A percentile compares a stretch with the other conserved stretches of the same genome.
phyloP scores from a whole-genome alignment of 306 rosid species.

The Acmispon strigosus region DNA sequence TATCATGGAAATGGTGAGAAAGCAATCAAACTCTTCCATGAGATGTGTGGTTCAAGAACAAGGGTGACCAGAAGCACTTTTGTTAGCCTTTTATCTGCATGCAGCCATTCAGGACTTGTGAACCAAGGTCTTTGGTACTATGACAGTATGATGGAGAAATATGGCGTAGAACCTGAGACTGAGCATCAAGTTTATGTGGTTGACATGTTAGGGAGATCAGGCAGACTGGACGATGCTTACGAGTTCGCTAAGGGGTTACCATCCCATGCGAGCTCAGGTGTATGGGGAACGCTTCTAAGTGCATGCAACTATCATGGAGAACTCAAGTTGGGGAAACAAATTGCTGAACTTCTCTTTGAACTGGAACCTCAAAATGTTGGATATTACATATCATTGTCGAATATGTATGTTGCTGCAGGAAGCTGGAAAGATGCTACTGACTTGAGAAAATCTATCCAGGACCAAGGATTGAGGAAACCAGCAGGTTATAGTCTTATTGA shows the following conservation, averaged over 20 bases:
- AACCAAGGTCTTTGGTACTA: slow-evolving; percentile 41
- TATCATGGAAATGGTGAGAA: slow-evolving; percentile 42
- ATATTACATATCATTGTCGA: slow-evolving; percentile 49
- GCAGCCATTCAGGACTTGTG: slow-evolving; percentile 51
- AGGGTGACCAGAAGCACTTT: slow-evolving; percentile 50
- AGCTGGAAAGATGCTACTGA: slow-evolving; percentile 60
- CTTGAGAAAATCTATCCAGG: slow-evolving; percentile 25
- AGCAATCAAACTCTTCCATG: slow-evolving; percentile 39
- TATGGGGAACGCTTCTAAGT: slow-evolving; percentile 55
- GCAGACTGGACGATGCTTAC: slow-evolving; percentile 42
- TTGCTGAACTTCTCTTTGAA: slow-evolving; percentile 43
- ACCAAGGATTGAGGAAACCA: slow-evolving; percentile 33
- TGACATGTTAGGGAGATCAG: slow-evolving; percentile 52
- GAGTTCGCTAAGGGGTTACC: slow-evolving; percentile 30
- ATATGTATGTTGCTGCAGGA: slow-evolving; percentile 60
- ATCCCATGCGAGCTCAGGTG: slow-evolving; percentile 29
- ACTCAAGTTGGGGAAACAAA: slow-evolving; percentile 39
- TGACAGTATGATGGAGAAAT: slow-evolving; percentile 32
- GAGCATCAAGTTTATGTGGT: slow-evolving; percentile 51
- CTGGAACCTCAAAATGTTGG: slow-evolving; percentile 51
- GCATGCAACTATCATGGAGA: slow-evolving; percentile 59
- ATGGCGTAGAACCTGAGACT: slow-evolving; percentile 37
- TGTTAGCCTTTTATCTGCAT: slow-evolving; percentile 53
- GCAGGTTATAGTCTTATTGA: slow-evolving; percentile 46
- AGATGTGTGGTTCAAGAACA: slow-evolving; percentile 33